Evolutionary conservation across 257 asterid species (phyloP).

Genomic region (Solanum appendiculatum): DNA sequence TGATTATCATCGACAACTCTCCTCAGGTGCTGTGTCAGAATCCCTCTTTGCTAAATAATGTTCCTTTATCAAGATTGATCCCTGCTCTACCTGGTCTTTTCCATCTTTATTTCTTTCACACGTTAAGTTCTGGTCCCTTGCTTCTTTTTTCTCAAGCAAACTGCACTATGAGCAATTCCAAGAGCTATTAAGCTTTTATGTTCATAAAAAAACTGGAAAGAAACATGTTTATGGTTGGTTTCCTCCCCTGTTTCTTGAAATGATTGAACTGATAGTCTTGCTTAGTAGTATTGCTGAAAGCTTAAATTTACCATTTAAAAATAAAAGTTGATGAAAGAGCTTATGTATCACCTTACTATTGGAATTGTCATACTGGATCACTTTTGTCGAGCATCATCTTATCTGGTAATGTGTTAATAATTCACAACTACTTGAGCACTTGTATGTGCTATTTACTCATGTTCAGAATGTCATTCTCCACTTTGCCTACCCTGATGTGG

Average conservation of each 20-base stretch:
- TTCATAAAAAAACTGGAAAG: background rate
- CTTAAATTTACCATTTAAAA: background rate
- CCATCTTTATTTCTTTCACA: background rate
- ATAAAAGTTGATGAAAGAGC: background rate
- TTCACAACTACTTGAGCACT: background rate
- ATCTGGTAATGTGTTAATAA: background rate
- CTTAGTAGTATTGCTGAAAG: background rate
- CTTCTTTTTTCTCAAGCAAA: background rate
- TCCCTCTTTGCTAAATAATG: background rate
- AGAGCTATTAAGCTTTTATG: background rate
- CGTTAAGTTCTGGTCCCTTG: background rate
- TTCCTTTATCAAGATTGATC: background rate
- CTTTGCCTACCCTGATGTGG: background rate
- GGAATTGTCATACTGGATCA: background rate
- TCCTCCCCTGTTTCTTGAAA: background rate
- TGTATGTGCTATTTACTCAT: background rate
- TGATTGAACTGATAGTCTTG: background rate
- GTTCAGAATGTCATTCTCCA: background rate
- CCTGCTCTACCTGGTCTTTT: background rate
- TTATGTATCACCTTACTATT: background rate
- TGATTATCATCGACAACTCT: conserved; percentile 84
- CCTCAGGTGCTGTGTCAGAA: conserved; percentile 67
- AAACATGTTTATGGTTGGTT: background rate
- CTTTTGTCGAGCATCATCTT: background rate
- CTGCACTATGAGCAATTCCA: background rate